A percentile compares a stretch with the other conserved stretches of the same genome.
These are phyloP conservation scores for Wickerhamiella hasegawae DNA, from an alignment of 805 yeast genomes.

Conservation along the genomic window DNA sequence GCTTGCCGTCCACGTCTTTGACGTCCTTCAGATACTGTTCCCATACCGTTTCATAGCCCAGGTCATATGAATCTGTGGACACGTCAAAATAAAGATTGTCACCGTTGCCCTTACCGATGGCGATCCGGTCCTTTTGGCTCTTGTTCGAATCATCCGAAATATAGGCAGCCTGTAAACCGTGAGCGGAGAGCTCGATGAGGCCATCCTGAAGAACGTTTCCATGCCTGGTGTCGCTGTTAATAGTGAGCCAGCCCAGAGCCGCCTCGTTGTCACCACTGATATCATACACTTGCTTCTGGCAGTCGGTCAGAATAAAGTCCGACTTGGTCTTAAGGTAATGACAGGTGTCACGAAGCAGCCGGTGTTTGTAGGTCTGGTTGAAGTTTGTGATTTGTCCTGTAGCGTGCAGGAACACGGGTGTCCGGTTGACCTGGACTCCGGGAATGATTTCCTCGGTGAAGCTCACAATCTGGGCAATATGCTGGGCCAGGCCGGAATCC, in stretches of 20 bases:
- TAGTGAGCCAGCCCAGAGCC: conserved; percentile 47
- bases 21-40: neutral
- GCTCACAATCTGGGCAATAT: conserved; percentile 24
- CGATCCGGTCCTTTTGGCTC: conserved; percentile 4
- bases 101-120: conserved; percentile 3
- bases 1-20: neutral
- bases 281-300: conserved; percentile 39
- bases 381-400: conserved; percentile 54
- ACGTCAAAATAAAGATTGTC: conserved; percentile 5
- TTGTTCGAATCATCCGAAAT: neutral
- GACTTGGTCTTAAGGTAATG: conserved; percentile 31
- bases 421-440: conserved; percentile 38
- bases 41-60: conserved; percentile 3
- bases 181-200: conserved; percentile 6
- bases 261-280: conserved; percentile 56
- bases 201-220: conserved; percentile 37
- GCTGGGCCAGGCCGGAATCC: neutral
- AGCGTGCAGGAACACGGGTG: conserved; percentile 55
- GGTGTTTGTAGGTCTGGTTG: conserved; percentile 31
- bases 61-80: conserved; percentile 2
- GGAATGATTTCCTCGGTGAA: conserved; percentile 40
- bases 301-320: conserved; percentile 43
- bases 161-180: conserved; percentile 4
- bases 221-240: no score
- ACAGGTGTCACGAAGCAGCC: conserved; percentile 34